These are phyloP conservation scores for Paecilomyces variotii DNA, from an alignment of 2,329 filamentous ascomycete genomes.

Conservation along the genomic window DNA sequence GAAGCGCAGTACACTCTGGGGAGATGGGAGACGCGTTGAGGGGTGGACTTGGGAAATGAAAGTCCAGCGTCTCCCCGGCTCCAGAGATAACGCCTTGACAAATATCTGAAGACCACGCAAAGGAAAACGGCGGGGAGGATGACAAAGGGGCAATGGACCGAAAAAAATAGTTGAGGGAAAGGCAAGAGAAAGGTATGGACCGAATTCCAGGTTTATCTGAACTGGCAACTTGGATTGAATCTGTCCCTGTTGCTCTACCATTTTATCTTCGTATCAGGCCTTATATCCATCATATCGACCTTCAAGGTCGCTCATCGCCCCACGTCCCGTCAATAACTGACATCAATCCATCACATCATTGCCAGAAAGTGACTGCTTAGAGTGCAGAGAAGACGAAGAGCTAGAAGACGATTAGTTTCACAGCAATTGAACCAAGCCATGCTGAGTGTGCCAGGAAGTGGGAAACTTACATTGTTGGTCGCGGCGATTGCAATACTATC, in stretches of 20 bases:
- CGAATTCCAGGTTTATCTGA: slow-evolving; percentile 4
- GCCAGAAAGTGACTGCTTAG: slow-evolving; percentile 28
- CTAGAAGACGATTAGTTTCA: slow-evolving; percentile 34
- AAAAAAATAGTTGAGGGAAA: not conserved
- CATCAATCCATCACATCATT: not conserved
- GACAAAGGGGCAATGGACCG: slow-evolving; percentile 2
- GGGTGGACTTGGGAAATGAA: not conserved
- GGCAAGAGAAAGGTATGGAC: not conserved
- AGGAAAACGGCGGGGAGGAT: not conserved
- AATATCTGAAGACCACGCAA: not conserved
- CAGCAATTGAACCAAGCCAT: not conserved
- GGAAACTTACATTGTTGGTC: slow-evolving; percentile 86
- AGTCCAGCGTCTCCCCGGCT: not conserved
- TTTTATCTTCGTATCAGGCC: slow-evolving; percentile 7
- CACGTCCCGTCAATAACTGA: not conserved
- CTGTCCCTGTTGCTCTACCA: slow-evolving; percentile 16
- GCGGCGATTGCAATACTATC: slow-evolving; percentile 99
- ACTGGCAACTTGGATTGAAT: slow-evolving; percentile 16
- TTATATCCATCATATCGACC: not conserved
- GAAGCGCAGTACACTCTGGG: slow-evolving; percentile 9
- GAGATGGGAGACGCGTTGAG: not conserved
- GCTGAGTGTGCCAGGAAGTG: not conserved
- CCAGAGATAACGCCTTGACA: not conserved
- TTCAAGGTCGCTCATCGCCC: not conserved
- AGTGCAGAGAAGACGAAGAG: slow-evolving; percentile 73